phyloP scores from a whole-genome alignment of 2,329 filamentous ascomycete species.

The Neophaeococcomyces aloes region DNA sequence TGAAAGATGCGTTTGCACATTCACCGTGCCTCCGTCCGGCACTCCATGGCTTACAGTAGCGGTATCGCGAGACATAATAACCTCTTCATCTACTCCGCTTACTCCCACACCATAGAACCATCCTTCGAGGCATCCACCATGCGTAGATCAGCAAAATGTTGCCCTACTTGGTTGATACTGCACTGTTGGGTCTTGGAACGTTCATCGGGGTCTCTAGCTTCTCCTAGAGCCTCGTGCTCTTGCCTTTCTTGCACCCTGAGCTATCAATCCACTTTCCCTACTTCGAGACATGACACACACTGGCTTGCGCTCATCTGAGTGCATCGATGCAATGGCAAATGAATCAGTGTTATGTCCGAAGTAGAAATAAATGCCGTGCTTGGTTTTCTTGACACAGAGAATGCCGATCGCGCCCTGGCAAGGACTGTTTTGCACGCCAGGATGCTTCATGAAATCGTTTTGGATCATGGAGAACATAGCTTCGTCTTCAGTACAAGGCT shows the following conservation, averaged over 20 bases:
- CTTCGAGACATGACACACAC: conserved; percentile 80
- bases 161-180: no score
- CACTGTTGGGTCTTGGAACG: no score
- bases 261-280: conserved; percentile 41
- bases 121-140: no score
- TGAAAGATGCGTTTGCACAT: no score
- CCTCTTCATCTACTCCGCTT: no score
- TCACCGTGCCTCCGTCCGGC: no score
- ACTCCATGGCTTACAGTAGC: no score
- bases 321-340: conserved; percentile 77
- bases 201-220: no score
- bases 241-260: conserved; percentile 33
- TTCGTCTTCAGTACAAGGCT: conserved; percentile 65
- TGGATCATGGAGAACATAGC: conserved; percentile 66
- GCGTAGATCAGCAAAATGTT: no score
- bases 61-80: no score
- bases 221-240: conserved; percentile 7
- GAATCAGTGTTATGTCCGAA: conserved; percentile 95
- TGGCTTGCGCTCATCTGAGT: conserved; percentile 62
- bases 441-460: conserved; percentile 85
- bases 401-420: conserved; percentile 84
- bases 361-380: conserved; percentile 67
- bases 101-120: no score
- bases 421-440: conserved; percentile 67
- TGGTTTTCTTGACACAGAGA: conserved; percentile 76